Base-by-base conservation (phyloP, 331 rosid genomes). In the Telfairia occidentalis region DNA sequence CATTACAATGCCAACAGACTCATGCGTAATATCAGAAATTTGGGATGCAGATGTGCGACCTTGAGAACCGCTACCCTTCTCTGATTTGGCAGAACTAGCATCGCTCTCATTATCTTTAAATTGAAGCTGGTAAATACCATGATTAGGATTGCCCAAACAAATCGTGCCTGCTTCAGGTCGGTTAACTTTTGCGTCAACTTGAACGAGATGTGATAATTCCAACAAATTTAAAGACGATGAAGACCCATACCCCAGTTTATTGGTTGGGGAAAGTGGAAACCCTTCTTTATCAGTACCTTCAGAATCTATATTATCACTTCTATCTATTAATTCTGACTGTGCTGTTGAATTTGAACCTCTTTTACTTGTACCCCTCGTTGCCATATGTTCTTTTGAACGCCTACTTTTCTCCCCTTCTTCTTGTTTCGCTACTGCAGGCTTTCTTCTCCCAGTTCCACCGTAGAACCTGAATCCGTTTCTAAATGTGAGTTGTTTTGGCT, bases 141-240 rank as follows among this genome's bases (percentile, higher is more conserved):
- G 16, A n/a, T 52, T 38, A 10, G 77, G 32, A 29, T 29, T 58
- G 8, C 58, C 50, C 34, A 77, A 32, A 32, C 76, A 59, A 78
- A 64, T 9, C 19, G 29, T 28, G 23, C 63, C 61, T 65, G 45
- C 67, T 67, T 28, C 24, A 28, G 76, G 60, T 16, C 46, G 19
- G 65, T 77, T 34, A 69, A 59, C 76, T 45, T 24, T 60, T 45
- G 66, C 42, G 45, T 76, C 84, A 38, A 49, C 42, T 76, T 71
- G 76, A 73, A 65, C 78, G 21, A 79, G 71, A 82, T 75, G 82
- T 19, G 88, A 73, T 37, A 81, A 67, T 40, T 79, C 82, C 45
- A 87, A 84, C 2, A 59, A 85, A 52, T 80, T 73, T 30, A 83
- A 75, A 8, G 80, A 78, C 23, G 87, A 79, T 77, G 82, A 74